phyloP scores from a whole-genome alignment of 169 alveolate genomes.

The Toxoplasma gondii region DNA sequence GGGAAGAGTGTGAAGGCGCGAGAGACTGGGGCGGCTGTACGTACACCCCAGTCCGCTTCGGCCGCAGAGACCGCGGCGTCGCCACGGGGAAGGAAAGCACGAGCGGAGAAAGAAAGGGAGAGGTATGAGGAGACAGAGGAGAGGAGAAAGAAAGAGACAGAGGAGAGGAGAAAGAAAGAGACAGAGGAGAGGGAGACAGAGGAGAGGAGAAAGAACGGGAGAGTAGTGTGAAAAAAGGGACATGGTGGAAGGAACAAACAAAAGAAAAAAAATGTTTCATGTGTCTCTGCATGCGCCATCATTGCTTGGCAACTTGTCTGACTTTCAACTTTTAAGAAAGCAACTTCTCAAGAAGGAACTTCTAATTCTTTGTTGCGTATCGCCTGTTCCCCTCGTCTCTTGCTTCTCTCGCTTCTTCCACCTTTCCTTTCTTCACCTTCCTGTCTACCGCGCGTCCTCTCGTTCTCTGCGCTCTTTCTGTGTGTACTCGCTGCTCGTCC shows the following conservation, averaged over 20 bases:
- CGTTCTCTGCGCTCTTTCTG: background rate
- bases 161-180: background rate
- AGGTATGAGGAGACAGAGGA: background rate
- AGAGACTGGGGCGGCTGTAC: background rate
- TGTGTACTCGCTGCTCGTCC: no score
- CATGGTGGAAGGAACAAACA: background rate
- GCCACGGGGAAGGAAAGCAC: background rate
- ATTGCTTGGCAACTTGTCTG: background rate
- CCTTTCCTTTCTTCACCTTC: background rate
- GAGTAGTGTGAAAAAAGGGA: background rate
- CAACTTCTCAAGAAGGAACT: background rate
- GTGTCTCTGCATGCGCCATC: background rate
- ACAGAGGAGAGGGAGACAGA: background rate
- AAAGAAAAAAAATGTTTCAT: background rate
- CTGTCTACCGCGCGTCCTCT: background rate
- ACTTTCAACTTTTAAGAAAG: background rate
- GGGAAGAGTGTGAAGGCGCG: background rate
- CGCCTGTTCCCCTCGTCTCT: background rate
- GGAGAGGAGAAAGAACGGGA: background rate
- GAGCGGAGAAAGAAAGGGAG: background rate
- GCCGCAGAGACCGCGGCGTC: background rate
- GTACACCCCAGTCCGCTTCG: constrained; percentile 16
- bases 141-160: background rate
- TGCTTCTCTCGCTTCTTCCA: background rate
- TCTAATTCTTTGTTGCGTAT: background rate